These are phyloP conservation scores for Podospora bellae-mahoneyi DNA, from an alignment of 495 filamentous ascomycete species.

Conservation along the genomic window DNA sequence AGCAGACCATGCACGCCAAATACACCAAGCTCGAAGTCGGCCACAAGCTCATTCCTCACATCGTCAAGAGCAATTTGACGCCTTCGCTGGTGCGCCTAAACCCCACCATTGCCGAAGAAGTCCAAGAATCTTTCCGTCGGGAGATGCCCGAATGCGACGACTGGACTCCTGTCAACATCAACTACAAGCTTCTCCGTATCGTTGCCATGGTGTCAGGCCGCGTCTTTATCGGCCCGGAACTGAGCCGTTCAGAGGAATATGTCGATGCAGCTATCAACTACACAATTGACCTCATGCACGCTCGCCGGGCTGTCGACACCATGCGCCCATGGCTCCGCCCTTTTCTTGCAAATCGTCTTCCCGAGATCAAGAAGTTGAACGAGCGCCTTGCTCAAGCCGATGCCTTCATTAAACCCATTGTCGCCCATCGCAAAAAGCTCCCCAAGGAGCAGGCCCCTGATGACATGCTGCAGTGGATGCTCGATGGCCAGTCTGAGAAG, in stretches of 20 bases:
- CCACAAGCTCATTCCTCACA: conserved; percentile 20
- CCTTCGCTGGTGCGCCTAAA: conserved; percentile 28
- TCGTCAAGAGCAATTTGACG: conserved; percentile 30
- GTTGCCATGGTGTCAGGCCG: conserved; percentile 57
- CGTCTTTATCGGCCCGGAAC: conserved; percentile 53
- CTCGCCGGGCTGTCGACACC: conserved; percentile 27
- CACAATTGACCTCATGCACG: conserved; percentile 48
- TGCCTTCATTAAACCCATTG: conserved; percentile 31
- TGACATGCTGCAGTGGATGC: conserved; percentile 40
- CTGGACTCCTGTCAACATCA: conserved; percentile 43
- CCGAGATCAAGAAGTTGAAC: conserved; percentile 31
- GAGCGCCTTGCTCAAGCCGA: conserved; percentile 29
- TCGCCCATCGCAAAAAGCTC: conserved; percentile 25
- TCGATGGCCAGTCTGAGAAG: conserved; percentile 27
- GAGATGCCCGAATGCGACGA: conserved; percentile 36
- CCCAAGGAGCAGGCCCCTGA: conserved; percentile 32
- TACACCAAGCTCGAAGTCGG: conserved; percentile 27
- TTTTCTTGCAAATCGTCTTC: conserved; percentile 32
- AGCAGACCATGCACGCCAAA: conserved; percentile 26
- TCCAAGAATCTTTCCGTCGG: conserved; percentile 21
- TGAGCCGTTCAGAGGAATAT: conserved; percentile 56
- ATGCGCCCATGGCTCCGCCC: conserved; percentile 34
- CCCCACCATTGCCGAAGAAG: conserved; percentile 28
- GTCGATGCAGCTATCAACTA: conserved; percentile 55
- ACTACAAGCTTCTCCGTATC: conserved; percentile 42